Evolutionary conservation across 1,139 yeast genomes (phyloP).

Genomic region (Suhomyces kunorum): DNA sequence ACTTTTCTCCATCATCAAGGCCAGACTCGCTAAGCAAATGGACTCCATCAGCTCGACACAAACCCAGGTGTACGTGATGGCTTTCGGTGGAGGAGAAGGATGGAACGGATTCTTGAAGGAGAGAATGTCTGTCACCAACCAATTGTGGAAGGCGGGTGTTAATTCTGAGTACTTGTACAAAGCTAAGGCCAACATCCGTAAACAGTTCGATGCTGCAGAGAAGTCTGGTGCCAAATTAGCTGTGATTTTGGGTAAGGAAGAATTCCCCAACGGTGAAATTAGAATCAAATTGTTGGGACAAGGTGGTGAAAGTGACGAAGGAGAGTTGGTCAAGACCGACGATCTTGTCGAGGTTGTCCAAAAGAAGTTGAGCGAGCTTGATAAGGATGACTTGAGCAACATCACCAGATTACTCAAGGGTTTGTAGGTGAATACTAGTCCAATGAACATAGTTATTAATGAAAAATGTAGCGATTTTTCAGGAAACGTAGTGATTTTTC

Average conservation of each 20-base stretch:
- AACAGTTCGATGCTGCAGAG: conserved; percentile 97
- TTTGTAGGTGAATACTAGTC: conserved; percentile 39
- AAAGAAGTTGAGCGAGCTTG: conserved; percentile 48
- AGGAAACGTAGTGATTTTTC: no score
- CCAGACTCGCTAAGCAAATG: conserved; percentile 60
- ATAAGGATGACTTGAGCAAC: conserved; percentile 51
- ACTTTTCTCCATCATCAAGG: conserved; percentile 82
- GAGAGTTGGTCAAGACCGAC: conserved; percentile 68
- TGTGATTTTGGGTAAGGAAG: conserved; percentile 94
- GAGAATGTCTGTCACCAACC: conserved; percentile 82
- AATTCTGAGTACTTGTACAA: conserved; percentile 90
- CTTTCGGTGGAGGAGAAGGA: conserved; percentile 96
- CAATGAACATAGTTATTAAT: no score
- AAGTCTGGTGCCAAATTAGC: conserved; percentile 89
- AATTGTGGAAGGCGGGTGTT: conserved; percentile 84
- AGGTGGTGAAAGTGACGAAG: conserved; percentile 86
- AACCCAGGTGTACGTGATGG: conserved; percentile 94
- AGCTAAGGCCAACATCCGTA: conserved; percentile 88
- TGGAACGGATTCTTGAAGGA: conserved; percentile 92
- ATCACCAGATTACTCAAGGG: conserved; percentile 63
- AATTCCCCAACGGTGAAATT: conserved; percentile 74
- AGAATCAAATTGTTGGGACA: conserved; percentile 88
- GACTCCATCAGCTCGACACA: conserved; percentile 71
- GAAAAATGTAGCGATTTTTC: no score
- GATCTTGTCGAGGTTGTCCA: conserved; percentile 59